These are phyloP conservation scores for Talaromyces amestolkiae DNA, from an alignment of 2,329 filamentous ascomycete species.

Conservation along the genomic window DNA sequence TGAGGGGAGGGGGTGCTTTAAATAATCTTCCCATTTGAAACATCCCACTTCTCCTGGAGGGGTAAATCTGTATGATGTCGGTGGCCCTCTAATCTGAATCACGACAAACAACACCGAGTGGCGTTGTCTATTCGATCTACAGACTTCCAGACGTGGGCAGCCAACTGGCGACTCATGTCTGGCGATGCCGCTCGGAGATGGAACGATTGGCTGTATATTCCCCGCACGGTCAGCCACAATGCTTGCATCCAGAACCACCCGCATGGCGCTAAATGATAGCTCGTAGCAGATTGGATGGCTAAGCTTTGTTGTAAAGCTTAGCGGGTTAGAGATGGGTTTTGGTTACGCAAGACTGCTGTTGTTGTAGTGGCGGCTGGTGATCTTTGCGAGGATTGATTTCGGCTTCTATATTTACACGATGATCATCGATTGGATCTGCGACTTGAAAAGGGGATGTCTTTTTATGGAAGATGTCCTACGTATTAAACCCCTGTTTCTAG, in stretches of 20 bases:
- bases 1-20: background rate
- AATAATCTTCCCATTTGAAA: background rate
- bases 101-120: background rate
- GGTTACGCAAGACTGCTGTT: background rate
- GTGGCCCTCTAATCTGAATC: background rate
- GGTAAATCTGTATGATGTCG: background rate
- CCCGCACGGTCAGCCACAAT: background rate
- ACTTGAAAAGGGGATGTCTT: too few species aligned
- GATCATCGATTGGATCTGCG: background rate
- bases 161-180: slow-evolving; percentile 2
- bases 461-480: too few species aligned
- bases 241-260: background rate
- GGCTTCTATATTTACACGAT: background rate
- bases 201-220: slow-evolving; percentile 4
- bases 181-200: background rate
- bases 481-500: background rate
- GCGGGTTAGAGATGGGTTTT: background rate
- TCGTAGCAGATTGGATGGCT: background rate
- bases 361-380: background rate
- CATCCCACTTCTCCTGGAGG: slow-evolving; percentile 3
- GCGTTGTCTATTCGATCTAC: background rate
- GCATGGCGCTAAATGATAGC: background rate
- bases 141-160: background rate
- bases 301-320: slow-evolving; percentile 2
- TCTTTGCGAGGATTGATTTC: background rate